Percentiles rank a stretch among this genome's conserved stretches.
phyloP scores from a whole-genome alignment of 495 filamentous ascomycete species.

The Podospora didyma region DNA sequence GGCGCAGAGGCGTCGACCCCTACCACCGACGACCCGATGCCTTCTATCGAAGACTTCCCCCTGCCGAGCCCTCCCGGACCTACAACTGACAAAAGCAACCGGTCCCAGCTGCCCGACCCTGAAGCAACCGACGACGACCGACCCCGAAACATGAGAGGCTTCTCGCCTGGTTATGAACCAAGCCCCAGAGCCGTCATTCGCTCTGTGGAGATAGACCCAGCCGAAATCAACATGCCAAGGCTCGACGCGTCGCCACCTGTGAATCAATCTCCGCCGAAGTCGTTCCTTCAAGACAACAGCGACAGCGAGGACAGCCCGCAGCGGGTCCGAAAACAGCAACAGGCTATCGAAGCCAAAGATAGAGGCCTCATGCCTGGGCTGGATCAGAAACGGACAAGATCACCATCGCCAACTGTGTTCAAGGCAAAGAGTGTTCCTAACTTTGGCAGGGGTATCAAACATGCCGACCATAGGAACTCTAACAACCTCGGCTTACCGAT shows the following conservation, averaged over 20 bases:
- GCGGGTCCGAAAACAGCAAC: constrained; percentile 13
- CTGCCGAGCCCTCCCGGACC: not conserved
- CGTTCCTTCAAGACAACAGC: constrained; percentile 36
- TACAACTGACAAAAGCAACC: constrained; percentile 1
- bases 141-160: constrained; percentile 39
- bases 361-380: constrained; percentile 17
- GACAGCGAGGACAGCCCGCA: constrained; percentile 34
- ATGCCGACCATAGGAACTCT: constrained; percentile 36
- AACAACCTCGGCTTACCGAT: constrained; percentile 38
- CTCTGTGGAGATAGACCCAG: constrained; percentile 34
- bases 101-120: not conserved
- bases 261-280: constrained; percentile 23
- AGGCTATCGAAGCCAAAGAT: constrained; percentile 11
- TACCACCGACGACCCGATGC: constrained; percentile 12
- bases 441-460: constrained; percentile 13
- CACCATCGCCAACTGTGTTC: constrained; percentile 28
- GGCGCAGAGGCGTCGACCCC: constrained; percentile 16
- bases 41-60: constrained; percentile 6
- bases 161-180: constrained; percentile 64
- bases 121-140: constrained; percentile 21
- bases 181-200: constrained; percentile 57
- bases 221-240: constrained; percentile 14
- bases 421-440: constrained; percentile 34
- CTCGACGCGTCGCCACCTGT: constrained; percentile 13
- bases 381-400: constrained; percentile 17